Evolutionary conservation across 306 rosid species (phyloP), one percentile per base, ranked within the genome.

Genomic region (Cucumis hystrix): DNA sequence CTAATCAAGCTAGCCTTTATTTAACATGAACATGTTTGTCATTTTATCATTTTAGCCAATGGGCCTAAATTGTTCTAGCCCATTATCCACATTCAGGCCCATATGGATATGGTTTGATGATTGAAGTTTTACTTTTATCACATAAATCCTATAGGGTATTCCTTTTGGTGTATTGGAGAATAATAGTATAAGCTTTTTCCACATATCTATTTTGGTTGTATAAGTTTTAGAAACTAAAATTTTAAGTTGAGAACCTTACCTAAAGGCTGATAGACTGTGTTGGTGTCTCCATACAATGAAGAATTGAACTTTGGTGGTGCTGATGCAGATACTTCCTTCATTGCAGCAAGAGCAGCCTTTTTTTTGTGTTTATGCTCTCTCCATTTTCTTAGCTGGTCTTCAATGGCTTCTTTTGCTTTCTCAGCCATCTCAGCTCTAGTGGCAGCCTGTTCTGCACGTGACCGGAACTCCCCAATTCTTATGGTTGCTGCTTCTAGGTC

Each of bases 391-490:
- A 88, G 70, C 71, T 82, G 87, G 7, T 86, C 90, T 80, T 93
- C 96, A 8, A 91, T 41, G 35, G 80, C 86, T 25, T 83, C 81
- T 77, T 90, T 93, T 18, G 90, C 91, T 79, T 84, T 90, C 94
- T 91, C 97, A 1, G 98, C 94, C 33, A 82, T 76, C 72, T 91
- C 97, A 51, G 97, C 98, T 49, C 97, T 82, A 47, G 89, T 91
- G 1, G 77, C 60, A 30, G 98, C 98, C 66, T 91, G 98, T 77
- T 88, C 98, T 41, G 94, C 89, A 1, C 96, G 89, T 23, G 80
- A 85, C 80, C 96, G 79, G 74, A 88, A 81, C 77, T 88, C 91
- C 12, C 83, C 86, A 7, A 88, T 84, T 65, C 89, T 94, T 8
- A 7, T 74, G 16, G 51, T 41, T 73, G 97, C 92, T 71, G 64